Base-by-base conservation (phyloP, 306 rosid genomes). In the Inga leiocalycina region DNA sequence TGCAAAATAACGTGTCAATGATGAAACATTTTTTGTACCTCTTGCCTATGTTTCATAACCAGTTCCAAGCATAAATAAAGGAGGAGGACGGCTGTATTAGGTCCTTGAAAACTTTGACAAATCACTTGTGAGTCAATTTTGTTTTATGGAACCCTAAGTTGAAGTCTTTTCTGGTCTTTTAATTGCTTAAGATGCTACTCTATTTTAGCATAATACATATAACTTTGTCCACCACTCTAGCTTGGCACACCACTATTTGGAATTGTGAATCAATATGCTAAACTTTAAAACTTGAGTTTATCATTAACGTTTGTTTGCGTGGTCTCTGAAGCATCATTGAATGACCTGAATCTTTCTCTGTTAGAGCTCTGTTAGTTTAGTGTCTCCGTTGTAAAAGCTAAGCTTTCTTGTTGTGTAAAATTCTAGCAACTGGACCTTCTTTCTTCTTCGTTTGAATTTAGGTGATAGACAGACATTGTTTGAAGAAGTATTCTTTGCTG, bases 401-500 rank as follows among this genome's bases (percentile, higher is more conserved):
- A 45, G 39, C 57, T 71, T 22, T 71, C 56, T 13, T 45, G 76
- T 13, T 22, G 12, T 71, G 10, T 22, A 14, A 22, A 14, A 12
- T 71, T 45, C 39, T 45, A 22, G 62, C 6, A n/a, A 71, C 54
- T 71, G 10, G 75, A 43, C 34, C 75, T 20, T 11, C 54, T n/a
- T 71, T 45, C 57, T 51, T 44, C 75, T 71, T 44, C 76, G 0
- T 22, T 13, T 5, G 22, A 39, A 27, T n/a, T 22, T 45, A 57
- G 46, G 83, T 80, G 54, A 80, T 71, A 57, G 61, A 32, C 14
- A 12, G n/a, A 24, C 57, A 45, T 71, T 22, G 57, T 43, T 20
- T 34, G 52, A 15, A 71, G 75, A 41, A 71, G 6, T 45, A 22
- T 71, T 39, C 76, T 44, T 71, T 71, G 39, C 39, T 12, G n/a